Base-by-base conservation (phyloP, 306 rosid species). In the Hippophae rhamnoides region DNA sequence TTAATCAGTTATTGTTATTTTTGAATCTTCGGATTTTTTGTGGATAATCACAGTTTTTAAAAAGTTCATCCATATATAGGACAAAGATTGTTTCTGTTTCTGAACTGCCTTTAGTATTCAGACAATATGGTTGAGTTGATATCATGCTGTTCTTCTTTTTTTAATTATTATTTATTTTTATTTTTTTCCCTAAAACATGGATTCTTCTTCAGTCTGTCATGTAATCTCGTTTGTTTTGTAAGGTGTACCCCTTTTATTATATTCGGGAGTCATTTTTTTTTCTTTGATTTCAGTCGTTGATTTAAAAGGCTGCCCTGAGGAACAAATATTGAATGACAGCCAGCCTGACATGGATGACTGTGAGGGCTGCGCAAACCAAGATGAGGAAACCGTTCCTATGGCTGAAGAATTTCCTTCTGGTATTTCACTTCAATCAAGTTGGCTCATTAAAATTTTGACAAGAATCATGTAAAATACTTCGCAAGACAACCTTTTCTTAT, bases 341-440 rank as follows among this genome's bases (percentile, higher is more conserved):
- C 99, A 89, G 56, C 85, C 94, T 57, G 97, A 89, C 54, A 79
- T 72, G 75, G 97, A 89, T 69, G 99, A 93, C 66, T 71, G 52
- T 26, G 76, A 59, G n/a, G 71, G 77, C 45, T 70, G 71, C 67
- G 95, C 80, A 65, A 84, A 89, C 66, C 82, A 77, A 58, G 95
- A 89, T 31, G 97, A 86, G 74, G 97, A 93, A 60, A 70, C 76
- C 31, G 89, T 71, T 75, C 95, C 84, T 5, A 86, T 89, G 95
- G 73, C 79, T 66, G 97, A 93, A 76, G 97, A 93, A 64, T 62
- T 69, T 9, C 85, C 77, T 70, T 80, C 95, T 50, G 99, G 99
- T 93, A 72, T 53, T 40, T 7, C 58, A 67, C 46, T 69, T 47
- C 9, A 47, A 9, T 69, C 52, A 63, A 5, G 27, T 66, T 57